A percentile compares a stretch with the other conserved stretches of the same genome.
Evolutionary conservation across 2,329 filamentous ascomycete genomes (phyloP).

Genomic region (Diaporthe sp.): DNA sequence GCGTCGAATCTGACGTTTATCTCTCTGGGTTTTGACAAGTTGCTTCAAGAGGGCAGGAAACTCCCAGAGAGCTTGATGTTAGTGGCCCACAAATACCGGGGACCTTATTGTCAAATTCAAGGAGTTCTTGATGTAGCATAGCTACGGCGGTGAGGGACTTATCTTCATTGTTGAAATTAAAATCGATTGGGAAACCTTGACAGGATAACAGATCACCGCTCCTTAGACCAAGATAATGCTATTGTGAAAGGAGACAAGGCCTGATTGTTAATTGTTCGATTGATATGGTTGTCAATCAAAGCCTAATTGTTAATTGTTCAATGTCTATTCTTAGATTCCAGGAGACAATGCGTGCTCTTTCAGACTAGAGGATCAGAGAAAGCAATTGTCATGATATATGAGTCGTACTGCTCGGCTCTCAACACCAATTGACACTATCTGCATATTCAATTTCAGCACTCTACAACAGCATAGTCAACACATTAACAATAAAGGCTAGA

Average conservation of each 20-base stretch:
- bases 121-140: no score
- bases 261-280: neutral
- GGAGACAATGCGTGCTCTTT: neutral
- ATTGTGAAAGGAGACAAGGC: neutral
- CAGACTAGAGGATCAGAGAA: neutral
- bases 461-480: neutral
- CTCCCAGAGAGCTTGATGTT: no score
- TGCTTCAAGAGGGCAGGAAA: no score
- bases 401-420: neutral
- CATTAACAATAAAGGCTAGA: neutral
- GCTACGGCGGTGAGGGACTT: no score
- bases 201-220: neutral
- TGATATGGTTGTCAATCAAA: neutral
- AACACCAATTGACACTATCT: no score
- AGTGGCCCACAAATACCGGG: no score
- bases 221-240: neutral
- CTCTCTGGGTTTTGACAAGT: no score
- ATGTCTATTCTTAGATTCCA: neutral
- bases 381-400: neutral
- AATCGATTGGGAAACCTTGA: neutral
- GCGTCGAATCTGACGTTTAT: no score
- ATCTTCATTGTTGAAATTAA: neutral
- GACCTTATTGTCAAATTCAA: no score
- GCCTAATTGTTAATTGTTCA: neutral
- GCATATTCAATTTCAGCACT: neutral